Evolutionary conservation across 257 asterid species (phyloP), one percentile per base, ranked within the genome.

Genomic region (Eucommia ulmoides): DNA sequence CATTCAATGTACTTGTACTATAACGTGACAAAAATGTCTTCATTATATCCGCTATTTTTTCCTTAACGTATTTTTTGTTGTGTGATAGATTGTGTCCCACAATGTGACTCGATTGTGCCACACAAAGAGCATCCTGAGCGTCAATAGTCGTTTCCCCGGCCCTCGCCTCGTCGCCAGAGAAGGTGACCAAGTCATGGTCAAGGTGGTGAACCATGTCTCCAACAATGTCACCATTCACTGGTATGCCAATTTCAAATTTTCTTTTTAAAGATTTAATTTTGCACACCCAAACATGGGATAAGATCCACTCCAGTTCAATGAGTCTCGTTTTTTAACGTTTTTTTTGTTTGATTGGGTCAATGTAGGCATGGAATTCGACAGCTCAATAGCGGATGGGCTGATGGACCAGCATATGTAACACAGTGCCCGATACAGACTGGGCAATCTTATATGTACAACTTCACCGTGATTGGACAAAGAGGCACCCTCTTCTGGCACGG

Each of bases 401-500:
- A 81, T 23, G 93, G 93, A 49, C 93, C 93, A 0, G 68, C 82
- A 0, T 81, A 81, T 2, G 59, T 78, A 9, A 75, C 93, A 19
- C 93, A 81, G 56, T 81, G 93, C 55, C 93, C 93, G 3, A 81
- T 81, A 8, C 84, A 68, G 53, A 64, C 68, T 8, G 77, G 78
- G 15, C 81, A 75, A 41, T 63, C 41, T 0, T 81, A 81, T 54
- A 59, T 48, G n/a, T 81, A 81, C 49, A 81, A 81, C 72, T 81
- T 72, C 84, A 81, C 93, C 17, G 71, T 78, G 52, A 68, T 68
- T 0, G 87, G 84, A 24, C 93, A 81, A 64, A 71, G 82, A 60
- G 93, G 93, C 6, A 81, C 93, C 14, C 74, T 78, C 54, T 71
- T 75, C 67, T 77, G 83, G 83, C 92, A 81, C 44, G 92, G 83